Base-by-base conservation (phyloP, 345 rosid species). In the Lumnitzera racemosa region DNA sequence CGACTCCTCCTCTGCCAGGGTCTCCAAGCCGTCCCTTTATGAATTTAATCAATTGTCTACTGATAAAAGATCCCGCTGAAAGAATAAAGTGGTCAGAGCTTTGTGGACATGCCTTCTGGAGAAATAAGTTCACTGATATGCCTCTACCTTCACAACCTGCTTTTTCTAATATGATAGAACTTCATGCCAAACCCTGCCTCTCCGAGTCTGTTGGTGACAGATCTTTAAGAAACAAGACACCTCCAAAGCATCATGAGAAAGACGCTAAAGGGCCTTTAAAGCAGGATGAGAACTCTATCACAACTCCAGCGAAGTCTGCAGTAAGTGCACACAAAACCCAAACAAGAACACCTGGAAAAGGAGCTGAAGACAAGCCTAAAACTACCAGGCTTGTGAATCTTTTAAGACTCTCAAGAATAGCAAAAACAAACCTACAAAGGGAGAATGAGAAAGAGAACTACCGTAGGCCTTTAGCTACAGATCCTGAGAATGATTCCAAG, bases 371-470 rank as follows among this genome's bases (percentile, higher is more conserved):
- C 73, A 88, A 79, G 71, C 83, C 91, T 12, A 47, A 71, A 75
- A 81, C 82, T 70, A 66, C 72, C 50, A 85, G 79, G 79, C 85
- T 73, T 67, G 84, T 88, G 70, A 88, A 94, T 75, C 85, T 94
- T 71, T 58, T 94, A 68, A 85, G 99, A 74, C 67, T 94, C 81
- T 94, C 99, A 67, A 86, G 91, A 77, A 84, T 94, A 70, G 99
- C 92, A 53, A 94, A 84, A 74, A 76, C 79, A 59, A 94, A 94
- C 72, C 82, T 94, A 69, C 87, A 88, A 62, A 88, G 75, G 81
- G 99, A 94, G 79, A 94, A 90, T 62, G 97, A 94, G 71, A 94
- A 94, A 78, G 99, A 94, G 80, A 94, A 94, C 70, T 94, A 94
- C 56, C 68, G 99, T 49, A 83, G 97, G 74, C 96, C 88, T 43